Evolutionary conservation across 257 asterid species (phyloP).

Genomic region (Paulownia fortunei): DNA sequence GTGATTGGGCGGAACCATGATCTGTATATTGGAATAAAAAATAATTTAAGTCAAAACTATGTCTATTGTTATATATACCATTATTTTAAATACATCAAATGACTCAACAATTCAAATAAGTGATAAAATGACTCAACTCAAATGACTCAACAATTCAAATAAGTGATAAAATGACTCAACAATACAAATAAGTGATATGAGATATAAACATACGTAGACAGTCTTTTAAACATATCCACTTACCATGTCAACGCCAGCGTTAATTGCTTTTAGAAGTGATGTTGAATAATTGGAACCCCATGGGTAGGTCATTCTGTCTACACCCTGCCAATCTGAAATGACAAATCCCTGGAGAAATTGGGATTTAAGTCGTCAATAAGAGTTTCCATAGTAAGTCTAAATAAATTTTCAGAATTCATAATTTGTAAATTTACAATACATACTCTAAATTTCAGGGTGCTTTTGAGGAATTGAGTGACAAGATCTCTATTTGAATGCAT

Average conservation of each 20-base stretch:
- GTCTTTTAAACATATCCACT: no score
- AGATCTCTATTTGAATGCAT: constrained; percentile 38
- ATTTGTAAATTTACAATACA: not conserved
- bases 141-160: no score
- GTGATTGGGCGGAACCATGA: constrained; percentile 56
- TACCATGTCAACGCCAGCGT: constrained; percentile 22
- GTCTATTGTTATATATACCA: no score
- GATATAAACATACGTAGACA: no score
- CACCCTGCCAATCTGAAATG: constrained; percentile 35
- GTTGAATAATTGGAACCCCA: constrained; percentile 4
- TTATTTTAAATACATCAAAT: no score
- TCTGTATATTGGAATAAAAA: constrained; percentile 22
- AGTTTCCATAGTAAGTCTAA: not conserved
- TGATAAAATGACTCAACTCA: no score
- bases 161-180: no score
- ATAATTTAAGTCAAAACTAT: not conserved
- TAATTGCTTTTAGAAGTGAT: constrained; percentile 26
- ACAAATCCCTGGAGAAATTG: constrained; percentile 28
- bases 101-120: no score
- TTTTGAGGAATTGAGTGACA: constrained; percentile 32
- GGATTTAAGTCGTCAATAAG: not conserved
- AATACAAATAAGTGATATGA: no score
- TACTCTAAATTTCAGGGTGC: constrained; percentile 36
- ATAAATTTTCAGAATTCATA: not conserved
- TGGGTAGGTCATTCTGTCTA: constrained; percentile 31